phyloP scores from a whole-genome alignment of 2,329 filamentous ascomycete genomes.

The Colletotrichum coccodes region DNA sequence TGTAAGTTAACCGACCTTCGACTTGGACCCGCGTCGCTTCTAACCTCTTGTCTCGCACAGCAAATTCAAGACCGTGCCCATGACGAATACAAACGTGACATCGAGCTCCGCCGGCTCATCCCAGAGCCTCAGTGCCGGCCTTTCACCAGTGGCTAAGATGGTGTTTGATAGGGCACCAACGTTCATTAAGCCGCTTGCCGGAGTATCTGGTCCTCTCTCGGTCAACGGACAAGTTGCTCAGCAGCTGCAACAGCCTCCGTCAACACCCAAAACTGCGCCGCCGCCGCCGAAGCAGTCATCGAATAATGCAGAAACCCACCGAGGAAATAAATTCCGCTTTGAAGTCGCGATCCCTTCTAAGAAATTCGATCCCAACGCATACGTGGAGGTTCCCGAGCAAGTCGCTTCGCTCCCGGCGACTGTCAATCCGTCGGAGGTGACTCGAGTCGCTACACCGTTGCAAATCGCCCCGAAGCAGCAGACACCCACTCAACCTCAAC shows the following conservation, averaged over 20 bases:
- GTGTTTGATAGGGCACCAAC: slow-evolving; percentile 55
- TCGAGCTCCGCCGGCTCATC: slow-evolving; percentile 27
- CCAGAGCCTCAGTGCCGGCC: slow-evolving; percentile 47
- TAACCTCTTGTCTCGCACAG: slow-evolving; percentile 49
- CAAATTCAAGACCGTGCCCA: slow-evolving; percentile 66
- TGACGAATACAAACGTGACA: slow-evolving; percentile 41
- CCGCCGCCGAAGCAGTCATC: slow-evolving; percentile 24
- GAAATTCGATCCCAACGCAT: slow-evolving; percentile 50
- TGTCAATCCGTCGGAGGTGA: slow-evolving; percentile 1
- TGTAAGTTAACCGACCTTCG: slow-evolving; percentile 56
- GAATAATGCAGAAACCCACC: slow-evolving; percentile 42
- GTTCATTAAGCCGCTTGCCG: slow-evolving; percentile 51
- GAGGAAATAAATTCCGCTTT: slow-evolving; percentile 50
- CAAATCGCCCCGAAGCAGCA: neutral
- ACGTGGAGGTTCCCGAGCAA: slow-evolving; percentile 44
- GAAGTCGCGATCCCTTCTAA: slow-evolving; percentile 61
- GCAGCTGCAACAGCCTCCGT: slow-evolving; percentile 18
- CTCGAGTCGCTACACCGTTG: neutral
- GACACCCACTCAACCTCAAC: neutral
- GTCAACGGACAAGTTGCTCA: slow-evolving; percentile 38
- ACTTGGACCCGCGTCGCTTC: slow-evolving; percentile 12
- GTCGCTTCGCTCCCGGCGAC: slow-evolving; percentile 35
- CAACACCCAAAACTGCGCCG: slow-evolving; percentile 33
- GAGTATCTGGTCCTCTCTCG: slow-evolving; percentile 41
- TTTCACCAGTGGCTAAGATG: slow-evolving; percentile 63